A percentile compares a stretch with the other conserved stretches of the same genome.
Conservation (phyloP, 2,329 filamentous ascomycete genomes). For the Penicillium sp. region DNA sequence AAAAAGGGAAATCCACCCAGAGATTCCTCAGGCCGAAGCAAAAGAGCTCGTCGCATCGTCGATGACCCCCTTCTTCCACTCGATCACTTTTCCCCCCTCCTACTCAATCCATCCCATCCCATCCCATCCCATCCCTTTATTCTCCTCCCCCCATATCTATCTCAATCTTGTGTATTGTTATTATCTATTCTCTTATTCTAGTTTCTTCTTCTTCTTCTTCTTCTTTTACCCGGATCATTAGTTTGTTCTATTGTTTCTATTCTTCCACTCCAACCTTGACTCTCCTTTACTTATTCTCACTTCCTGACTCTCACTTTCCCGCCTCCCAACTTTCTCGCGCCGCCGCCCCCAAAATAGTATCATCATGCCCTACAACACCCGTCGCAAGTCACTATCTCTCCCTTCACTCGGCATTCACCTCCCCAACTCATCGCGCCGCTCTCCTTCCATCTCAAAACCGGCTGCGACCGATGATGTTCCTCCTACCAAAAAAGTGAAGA, state of each 20-base stretch:
- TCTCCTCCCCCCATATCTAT: constrained; percentile 8
- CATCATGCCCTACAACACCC: constrained; percentile 92
- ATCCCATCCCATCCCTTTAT: no score
- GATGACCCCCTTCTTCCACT: constrained; percentile 29
- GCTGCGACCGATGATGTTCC: constrained; percentile 62
- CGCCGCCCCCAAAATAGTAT: constrained; percentile 23
- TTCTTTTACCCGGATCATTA: constrained; percentile 18
- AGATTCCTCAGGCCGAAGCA: constrained; percentile 31
- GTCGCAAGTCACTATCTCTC: constrained; percentile 92
- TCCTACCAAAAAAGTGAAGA: constrained; percentile 75
- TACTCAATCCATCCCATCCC: constrained; percentile 10
- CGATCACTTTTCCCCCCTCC: constrained; percentile 12
- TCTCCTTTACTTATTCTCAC: constrained; percentile 24
- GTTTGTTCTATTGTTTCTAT: constrained; percentile 19
- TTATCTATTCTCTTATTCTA: constrained; percentile 20
- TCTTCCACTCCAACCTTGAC: constrained; percentile 11
- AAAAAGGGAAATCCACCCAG: constrained; percentile 22
- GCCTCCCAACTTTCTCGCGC: constrained; percentile 27
- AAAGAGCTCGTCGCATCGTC: constrained; percentile 31
- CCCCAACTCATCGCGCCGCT: constrained; percentile 64
- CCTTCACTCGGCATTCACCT: constrained; percentile 92
- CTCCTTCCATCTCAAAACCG: constrained; percentile 67
- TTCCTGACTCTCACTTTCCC: constrained; percentile 19
- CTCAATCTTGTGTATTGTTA: constrained; percentile 25
- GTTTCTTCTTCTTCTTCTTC: constrained; percentile 12